Evolutionary conservation across 2,329 filamentous ascomycete genomes (phyloP).

Genomic region (Huntiella omanensis): DNA sequence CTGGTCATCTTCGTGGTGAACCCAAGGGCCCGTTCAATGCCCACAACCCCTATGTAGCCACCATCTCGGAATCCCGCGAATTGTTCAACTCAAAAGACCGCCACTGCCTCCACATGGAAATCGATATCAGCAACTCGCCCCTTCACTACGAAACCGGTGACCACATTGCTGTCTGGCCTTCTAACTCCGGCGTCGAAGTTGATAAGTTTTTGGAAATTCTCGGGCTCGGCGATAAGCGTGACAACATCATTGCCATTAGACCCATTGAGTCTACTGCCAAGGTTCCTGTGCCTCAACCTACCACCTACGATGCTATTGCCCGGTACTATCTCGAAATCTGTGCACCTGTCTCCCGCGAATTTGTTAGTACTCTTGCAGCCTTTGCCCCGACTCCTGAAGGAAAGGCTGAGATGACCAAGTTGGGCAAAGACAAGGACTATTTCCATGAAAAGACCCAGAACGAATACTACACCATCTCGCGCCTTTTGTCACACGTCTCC

Average conservation of each 20-base stretch:
- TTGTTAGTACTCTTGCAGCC: constrained; percentile 66
- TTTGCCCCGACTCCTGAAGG: constrained; percentile 72
- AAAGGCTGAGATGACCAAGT: constrained; percentile 74
- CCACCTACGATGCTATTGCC: constrained; percentile 81
- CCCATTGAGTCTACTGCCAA: constrained; percentile 87
- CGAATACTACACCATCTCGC: constrained; percentile 75
- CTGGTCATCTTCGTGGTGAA: constrained; percentile 74
- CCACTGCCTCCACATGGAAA: constrained; percentile 92
- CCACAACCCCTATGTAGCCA: constrained; percentile 92
- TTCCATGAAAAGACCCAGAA: constrained; percentile 73
- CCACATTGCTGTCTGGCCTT: constrained; percentile 94
- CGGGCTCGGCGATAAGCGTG: constrained; percentile 55
- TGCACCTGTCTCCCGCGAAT: constrained; percentile 88
- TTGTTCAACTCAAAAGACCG: constrained; percentile 76
- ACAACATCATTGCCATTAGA: constrained; percentile 75
- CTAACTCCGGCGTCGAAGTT: constrained; percentile 80
- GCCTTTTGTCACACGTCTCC: constrained; percentile 56
- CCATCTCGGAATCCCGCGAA: constrained; percentile 78
- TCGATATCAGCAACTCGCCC: constrained; percentile 78
- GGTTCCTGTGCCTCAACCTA: constrained; percentile 92
- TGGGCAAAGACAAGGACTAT: constrained; percentile 86
- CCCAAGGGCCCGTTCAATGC: constrained; percentile 84
- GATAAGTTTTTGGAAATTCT: constrained; percentile 72
- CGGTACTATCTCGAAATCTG: constrained; percentile 97
- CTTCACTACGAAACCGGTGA: constrained; percentile 90